Percentiles rank a stretch among this genome's conserved stretches.
Conservation (phyloP, 768 basidiomycete genomes). For the Podaxis mareebaensis region DNA sequence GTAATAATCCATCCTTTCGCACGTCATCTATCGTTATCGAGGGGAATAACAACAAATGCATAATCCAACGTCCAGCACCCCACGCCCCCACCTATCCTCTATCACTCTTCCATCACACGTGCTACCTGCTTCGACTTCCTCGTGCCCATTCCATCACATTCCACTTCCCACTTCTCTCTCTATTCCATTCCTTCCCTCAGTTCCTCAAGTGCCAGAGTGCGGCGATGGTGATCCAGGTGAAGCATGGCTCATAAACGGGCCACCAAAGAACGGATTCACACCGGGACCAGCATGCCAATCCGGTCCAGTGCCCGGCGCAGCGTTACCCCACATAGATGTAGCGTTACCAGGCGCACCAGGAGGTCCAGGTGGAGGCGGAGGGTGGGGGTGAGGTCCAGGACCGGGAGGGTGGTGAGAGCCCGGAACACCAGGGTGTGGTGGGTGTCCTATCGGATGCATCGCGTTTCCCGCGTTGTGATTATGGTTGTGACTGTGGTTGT, state of each 20-base stretch:
- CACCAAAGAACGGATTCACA: conserved; percentile 38
- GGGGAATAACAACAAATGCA: conserved; percentile 14
- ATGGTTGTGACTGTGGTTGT: conserved; percentile 17
- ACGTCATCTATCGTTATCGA: conserved; percentile 8
- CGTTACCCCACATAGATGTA: conserved; percentile 40
- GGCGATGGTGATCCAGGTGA: conserved; percentile 53
- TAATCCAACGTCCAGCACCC: not conserved
- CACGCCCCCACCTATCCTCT: not conserved
- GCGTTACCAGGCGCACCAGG: conserved; percentile 16
- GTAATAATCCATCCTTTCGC: not conserved
- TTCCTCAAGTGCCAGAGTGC: conserved; percentile 30
- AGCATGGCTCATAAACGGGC: conserved; percentile 46
- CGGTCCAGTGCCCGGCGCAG: conserved; percentile 27
- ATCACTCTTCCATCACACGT: not conserved
- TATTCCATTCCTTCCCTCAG: not conserved
- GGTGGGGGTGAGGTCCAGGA: not conserved
- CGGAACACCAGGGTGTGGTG: conserved; percentile 1
- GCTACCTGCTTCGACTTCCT: not conserved
- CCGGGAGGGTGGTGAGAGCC: no score
- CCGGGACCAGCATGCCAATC: conserved; percentile 50
- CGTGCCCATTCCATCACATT: not conserved
- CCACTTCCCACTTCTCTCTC: not conserved
- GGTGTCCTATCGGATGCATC: conserved; percentile 22
- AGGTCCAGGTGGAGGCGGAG: conserved; percentile 17
- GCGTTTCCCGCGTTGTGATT: not conserved